Base-by-base conservation (phyloP, 1,284 basidiomycete species). In the Ceratobasidium sp. region DNA sequence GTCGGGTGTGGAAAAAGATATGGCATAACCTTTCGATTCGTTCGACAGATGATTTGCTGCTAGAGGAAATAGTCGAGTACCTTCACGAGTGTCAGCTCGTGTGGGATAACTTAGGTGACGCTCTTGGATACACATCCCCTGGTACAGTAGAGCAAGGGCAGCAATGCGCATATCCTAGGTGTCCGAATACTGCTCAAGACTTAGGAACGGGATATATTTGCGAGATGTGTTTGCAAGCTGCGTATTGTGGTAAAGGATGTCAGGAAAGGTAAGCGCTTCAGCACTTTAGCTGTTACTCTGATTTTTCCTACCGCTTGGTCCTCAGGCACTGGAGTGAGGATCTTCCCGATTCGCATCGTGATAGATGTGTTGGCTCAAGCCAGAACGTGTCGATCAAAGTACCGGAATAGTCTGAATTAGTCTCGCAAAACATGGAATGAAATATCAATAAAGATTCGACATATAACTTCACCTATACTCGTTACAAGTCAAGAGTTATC, bases 101-200 rank as follows among this genome's bases (percentile, higher is more conserved):
- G 20, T 67, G 65, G 65, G 13, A 23, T 12, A 17, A 46, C 15
- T 28, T 67, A 3, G 65, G 65, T 10, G 10, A 50, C n/a, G 44
- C 65, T 12, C 17, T 50, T 26, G 48, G 48, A 20, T 50, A 50
- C 28, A 33, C 44, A 10, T 52, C 65, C 33, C 46, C 46, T 10
- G 26, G 4, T 2, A 26, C 42, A 20, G 17, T 12, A 3, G 9
- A 23, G 5, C 3, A 28, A 42, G 44, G 26, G 26, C n/a, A 10
- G 3, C 46, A 17, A 50, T 67, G 65, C 48, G 46, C 65, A 26
- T 50, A 50, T 20, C 65, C 44, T 20, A 48, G 23, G 46, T 67
- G 65, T 26, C 65, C 65, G 2, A 44, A 38, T 33, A 17, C 65
- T 12, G 12, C n/a, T 52, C 28, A 33, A 12, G 23, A 12, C 1